phyloP scores from a whole-genome alignment of 768 basidiomycete species.

The Imleria badia region DNA sequence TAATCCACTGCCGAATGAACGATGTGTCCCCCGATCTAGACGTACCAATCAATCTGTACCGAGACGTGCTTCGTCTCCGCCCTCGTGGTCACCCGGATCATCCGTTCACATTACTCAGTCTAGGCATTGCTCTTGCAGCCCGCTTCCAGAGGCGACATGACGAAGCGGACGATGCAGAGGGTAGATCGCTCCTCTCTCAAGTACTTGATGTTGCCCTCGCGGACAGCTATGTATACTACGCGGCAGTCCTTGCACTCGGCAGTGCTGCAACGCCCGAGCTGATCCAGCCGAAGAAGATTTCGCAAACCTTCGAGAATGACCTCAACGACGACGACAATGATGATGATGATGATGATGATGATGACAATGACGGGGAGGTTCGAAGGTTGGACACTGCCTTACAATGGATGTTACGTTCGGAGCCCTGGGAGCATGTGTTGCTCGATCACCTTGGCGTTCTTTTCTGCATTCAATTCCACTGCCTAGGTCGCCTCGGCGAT shows the following conservation, averaged over 20 bases:
- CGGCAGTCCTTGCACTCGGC: neutral
- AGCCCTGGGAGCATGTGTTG: neutral
- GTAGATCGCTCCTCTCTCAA: neutral
- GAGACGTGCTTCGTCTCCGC: neutral
- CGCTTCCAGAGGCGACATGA: conserved; percentile 7
- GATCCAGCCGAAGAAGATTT: neutral
- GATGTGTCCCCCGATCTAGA: neutral
- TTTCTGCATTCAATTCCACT: neutral
- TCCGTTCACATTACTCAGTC: neutral
- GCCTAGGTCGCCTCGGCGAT: no score
- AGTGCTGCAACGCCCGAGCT: neutral
- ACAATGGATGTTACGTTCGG: neutral
- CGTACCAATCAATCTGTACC: neutral
- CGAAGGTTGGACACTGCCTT: neutral
- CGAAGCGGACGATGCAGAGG: conserved; percentile 7
- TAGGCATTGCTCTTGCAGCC: conserved; percentile 2
- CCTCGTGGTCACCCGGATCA: conserved; percentile 9
- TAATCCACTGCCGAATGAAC: neutral
- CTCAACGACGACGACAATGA: no score
- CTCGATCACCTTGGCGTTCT: neutral
- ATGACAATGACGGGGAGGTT: no score
- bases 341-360: no score
- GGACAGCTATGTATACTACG: no score
- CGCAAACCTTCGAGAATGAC: neutral
- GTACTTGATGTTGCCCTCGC: no score